Evolutionary conservation across 1,284 basidiomycete genomes (phyloP), one percentile per base, ranked within the genome.

Genomic region (Trichosporon sp.): DNA sequence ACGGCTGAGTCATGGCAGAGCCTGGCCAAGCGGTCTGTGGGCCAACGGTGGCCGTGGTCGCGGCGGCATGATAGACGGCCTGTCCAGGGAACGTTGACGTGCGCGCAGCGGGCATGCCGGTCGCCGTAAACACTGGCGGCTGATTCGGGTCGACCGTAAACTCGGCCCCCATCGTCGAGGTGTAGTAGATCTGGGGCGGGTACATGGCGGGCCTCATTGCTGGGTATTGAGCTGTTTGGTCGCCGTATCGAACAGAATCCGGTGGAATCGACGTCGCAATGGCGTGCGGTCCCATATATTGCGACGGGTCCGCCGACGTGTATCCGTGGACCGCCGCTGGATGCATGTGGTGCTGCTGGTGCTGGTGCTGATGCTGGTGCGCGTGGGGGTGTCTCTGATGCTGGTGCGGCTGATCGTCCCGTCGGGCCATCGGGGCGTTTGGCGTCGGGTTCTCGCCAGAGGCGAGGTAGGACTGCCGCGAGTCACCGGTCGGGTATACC

Each of bases 141-240:
- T 64, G 63, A 11, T 56, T 40, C 27, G 63, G 63, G 40, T 56
- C 63, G 16, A 64, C 63, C 2, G 37, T 46, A n/a, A 59, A 63
- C 9, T 64, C 63, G 11, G 59, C 19, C 1, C 60, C 58, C 57
- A 65, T 59, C n/a, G 61, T 14, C 0, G 64, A 64, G 57, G 65
- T 64, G 16, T 65, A 68, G 52, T 65, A 68, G 34, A 68, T 49
- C 44, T 68, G 66, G 3, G 64, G 52, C 4, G 64, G 59, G 58
- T 65, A 68, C 52, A 68, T 62, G 7, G 64, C 54, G 32, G 32
- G 32, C 56, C 32, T 32, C 63, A 49, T 49, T 56, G 59, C 32
- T 56, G 29, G 10, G 52, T 60, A 58, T 25, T 46, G 19, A 54
- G 37, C 33, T n/a, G n/a, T n/a, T 58, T 65, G 62, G 10, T 63